These are phyloP conservation scores for Schoenoplectus tabernaemontani DNA, from an alignment of 202 grass and related monocot genomes.

Conservation along the genomic window DNA sequence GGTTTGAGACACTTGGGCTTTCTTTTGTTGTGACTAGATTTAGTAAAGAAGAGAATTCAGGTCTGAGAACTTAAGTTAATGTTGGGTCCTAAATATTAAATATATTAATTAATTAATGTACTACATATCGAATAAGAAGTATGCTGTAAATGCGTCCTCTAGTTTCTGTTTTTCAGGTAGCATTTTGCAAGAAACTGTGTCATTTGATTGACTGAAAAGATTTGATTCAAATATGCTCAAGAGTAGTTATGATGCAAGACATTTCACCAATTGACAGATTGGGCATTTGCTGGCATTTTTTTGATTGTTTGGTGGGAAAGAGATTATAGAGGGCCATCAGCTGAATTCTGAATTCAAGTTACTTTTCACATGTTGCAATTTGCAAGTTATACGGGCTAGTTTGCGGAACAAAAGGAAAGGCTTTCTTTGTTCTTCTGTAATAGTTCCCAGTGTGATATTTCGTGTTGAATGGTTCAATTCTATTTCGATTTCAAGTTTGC, in stretches of 20 bases:
- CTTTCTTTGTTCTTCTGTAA: neutral
- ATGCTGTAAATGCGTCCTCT: neutral
- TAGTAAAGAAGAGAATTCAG: neutral
- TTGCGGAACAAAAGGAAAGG: neutral
- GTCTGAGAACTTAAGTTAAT: neutral
- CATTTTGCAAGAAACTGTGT: neutral
- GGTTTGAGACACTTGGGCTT: neutral
- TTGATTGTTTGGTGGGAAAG: conserved; percentile 2
- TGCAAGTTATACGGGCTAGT: neutral
- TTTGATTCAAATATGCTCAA: conserved; percentile 8
- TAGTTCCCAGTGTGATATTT: neutral
- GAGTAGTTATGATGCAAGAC: conserved; percentile 4
- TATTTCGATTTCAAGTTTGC: neutral
- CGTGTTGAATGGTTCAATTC: neutral
- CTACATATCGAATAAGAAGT: neutral
- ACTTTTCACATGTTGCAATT: neutral
- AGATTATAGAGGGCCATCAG: neutral
- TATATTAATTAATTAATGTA: neutral
- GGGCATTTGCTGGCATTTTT: neutral
- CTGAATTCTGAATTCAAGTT: neutral
- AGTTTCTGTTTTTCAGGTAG: neutral
- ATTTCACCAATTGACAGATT: conserved; percentile 20
- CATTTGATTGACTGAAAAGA: neutral
- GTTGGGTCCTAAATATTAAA: neutral
- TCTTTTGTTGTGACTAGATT: neutral